phyloP scores from a whole-genome alignment of 805 yeast species.

The Kuraishia borneana region DNA sequence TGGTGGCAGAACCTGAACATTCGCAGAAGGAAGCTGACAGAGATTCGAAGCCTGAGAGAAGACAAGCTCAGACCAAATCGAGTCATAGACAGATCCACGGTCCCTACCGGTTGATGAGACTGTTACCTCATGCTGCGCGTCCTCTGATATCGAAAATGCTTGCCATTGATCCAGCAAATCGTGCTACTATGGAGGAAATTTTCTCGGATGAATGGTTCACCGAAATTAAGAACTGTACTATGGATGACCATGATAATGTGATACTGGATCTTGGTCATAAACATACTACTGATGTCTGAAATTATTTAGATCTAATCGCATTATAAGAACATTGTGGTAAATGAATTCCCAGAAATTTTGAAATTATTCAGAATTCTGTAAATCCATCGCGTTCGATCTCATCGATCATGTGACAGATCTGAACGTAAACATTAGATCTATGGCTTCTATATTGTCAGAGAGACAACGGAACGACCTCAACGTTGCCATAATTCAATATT shows the following conservation, averaged over 20 bases:
- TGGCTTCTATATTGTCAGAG: slow-evolving; percentile 13
- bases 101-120: slow-evolving; percentile 71
- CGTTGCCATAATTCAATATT: slow-evolving; percentile 22
- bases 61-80: slow-evolving; percentile 15
- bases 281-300: slow-evolving; percentile 30
- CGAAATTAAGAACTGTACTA: slow-evolving; percentile 52
- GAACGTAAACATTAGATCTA: background rate
- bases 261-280: slow-evolving; percentile 35
- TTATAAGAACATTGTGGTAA: no score
- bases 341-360: no score
- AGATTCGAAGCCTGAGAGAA: slow-evolving; percentile 20
- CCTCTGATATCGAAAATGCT: slow-evolving; percentile 63
- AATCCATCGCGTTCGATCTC: no score
- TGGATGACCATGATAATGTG: slow-evolving; percentile 25
- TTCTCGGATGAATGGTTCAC: slow-evolving; percentile 62
- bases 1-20: background rate
- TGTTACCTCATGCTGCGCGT: slow-evolving; percentile 75
- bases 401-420: no score
- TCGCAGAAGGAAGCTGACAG: slow-evolving; percentile 4
- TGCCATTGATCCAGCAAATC: slow-evolving; percentile 42
- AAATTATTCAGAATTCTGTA: no score
- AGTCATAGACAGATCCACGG: slow-evolving; percentile 58
- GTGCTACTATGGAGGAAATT: slow-evolving; percentile 61
- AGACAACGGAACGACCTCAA: slow-evolving; percentile 23
- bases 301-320: background rate